Evolutionary conservation across 192 early-diverging fungal species (phyloP), one percentile per base, ranked within the genome.

Genomic region (Mortierella alpina): DNA sequence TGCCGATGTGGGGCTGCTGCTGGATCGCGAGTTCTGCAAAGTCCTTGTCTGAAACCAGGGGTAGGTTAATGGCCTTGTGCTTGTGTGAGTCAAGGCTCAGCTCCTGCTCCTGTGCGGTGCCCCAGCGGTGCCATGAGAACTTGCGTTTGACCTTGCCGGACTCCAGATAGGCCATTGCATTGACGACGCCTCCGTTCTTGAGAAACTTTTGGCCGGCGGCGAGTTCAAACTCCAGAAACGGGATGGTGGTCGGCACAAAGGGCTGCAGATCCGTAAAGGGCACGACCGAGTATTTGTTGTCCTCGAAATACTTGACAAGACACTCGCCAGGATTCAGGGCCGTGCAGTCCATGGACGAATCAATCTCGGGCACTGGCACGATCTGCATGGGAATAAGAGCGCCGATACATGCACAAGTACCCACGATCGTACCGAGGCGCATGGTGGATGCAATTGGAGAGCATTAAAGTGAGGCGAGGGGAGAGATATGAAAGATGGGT

Each of bases 231-330:
- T 80, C 64, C 18, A 80, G 64, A 52, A 72, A 80, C 7, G 77
- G 77, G 40, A 80, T 80, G 14, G 77, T 80, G 7, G 69, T 80
- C 4, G 77, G 77, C 6, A 72, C 66, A 53, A 80, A 80, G 10
- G 65, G 77, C 66, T 80, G 77, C 18, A 80, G 77, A 41, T 80
- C 77, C 15, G 70, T 53, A 22, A 80, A 72, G 0, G 64, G 69
- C 13, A 80, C 77, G 39, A 80, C 77, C 5, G 77, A 80, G 55
- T 80, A 80, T 46, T 71, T 80, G 70, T 80, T 80, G 55, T 80
- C 77, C 22, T 80, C 77, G 64, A 80, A 80, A 55, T 80, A 80
- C 68, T 80, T 80, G 65, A 80, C 77, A 15, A 80, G 66, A 55
- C 77, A 80, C 60, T 80, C 77, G 51, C 77, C 77, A 2, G 69